Conservation (phyloP, 192 early-diverging fungal genomes). For the Linnemannia elongata region DNA sequence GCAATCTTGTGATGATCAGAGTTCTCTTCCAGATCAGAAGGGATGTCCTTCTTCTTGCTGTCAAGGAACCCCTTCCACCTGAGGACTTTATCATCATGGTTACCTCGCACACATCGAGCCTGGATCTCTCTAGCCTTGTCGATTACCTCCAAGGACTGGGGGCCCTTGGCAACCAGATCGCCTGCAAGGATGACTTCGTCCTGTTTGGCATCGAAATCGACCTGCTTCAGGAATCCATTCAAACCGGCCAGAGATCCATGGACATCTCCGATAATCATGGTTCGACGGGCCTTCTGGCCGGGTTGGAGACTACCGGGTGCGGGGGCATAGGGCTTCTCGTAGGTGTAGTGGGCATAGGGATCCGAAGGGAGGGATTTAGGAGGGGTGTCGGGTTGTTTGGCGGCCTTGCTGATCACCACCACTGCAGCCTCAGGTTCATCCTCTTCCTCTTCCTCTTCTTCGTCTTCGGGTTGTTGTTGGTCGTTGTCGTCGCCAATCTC, state of each 20-base stretch:
- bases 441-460: neutral
- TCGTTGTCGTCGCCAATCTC: neutral
- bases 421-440: neutral
- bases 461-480: neutral
- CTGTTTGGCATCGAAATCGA: slow-evolving; percentile 42
- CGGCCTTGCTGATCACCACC: neutral
- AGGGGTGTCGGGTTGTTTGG: slow-evolving; percentile 31
- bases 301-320: neutral
- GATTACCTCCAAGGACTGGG: slow-evolving; percentile 70
- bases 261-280: slow-evolving; percentile 78
- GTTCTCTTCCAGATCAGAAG: slow-evolving; percentile 25
- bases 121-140: slow-evolving; percentile 60
- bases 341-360: slow-evolving; percentile 29
- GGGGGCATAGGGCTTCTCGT: slow-evolving; percentile 6
- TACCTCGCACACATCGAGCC: slow-evolving; percentile 76
- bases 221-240: slow-evolving; percentile 59
- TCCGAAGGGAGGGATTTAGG: slow-evolving; percentile 31
- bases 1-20: slow-evolving; percentile 42
- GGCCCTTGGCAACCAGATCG: slow-evolving; percentile 76
- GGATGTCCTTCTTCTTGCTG: slow-evolving; percentile 13
- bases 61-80: slow-evolving; percentile 66
- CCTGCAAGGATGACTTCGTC: slow-evolving; percentile 78
- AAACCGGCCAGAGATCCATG: slow-evolving; percentile 73
- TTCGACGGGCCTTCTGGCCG: neutral
- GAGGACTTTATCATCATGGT: slow-evolving; percentile 81